Percentiles rank a stretch among this genome's conserved stretches.
Conservation (phyloP, 768 basidiomycete species). For the Lentinus brumalis region DNA sequence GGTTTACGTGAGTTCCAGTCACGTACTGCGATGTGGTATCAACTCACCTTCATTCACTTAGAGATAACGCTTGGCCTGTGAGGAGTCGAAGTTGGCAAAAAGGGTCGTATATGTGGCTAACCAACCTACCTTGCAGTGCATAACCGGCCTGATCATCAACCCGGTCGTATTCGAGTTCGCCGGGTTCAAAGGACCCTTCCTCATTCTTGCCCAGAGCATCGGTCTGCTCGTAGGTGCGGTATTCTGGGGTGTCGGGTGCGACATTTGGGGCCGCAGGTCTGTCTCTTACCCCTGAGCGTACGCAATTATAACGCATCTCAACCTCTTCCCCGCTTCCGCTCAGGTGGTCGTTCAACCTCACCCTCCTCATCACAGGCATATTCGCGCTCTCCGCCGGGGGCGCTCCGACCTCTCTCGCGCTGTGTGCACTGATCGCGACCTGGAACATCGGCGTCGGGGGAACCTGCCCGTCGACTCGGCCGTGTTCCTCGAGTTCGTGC, state of each 20-base stretch:
- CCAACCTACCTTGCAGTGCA: slow-evolving; percentile 42
- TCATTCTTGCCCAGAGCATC: slow-evolving; percentile 73
- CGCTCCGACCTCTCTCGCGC: slow-evolving; percentile 50
- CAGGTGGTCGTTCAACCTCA: slow-evolving; percentile 70
- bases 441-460: slow-evolving; percentile 72
- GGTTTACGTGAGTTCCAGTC: slow-evolving; percentile 57
- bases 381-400: slow-evolving; percentile 70
- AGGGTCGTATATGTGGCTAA: background rate
- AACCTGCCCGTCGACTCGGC: slow-evolving; percentile 77
- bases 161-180: slow-evolving; percentile 68
- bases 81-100: slow-evolving; percentile 20
- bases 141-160: slow-evolving; percentile 66
- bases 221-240: slow-evolving; percentile 70
- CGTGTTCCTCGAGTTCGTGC: slow-evolving; percentile 75
- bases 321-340: too few relatives aligned
- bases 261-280: slow-evolving; percentile 72
- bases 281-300: too few relatives aligned
- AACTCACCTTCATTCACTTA: slow-evolving; percentile 22
- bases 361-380: slow-evolving; percentile 63
- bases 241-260: slow-evolving; percentile 69
- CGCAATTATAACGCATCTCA: too few relatives aligned
- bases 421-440: slow-evolving; percentile 53
- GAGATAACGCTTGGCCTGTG: slow-evolving; percentile 73
- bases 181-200: slow-evolving; percentile 53
- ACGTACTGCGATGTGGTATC: background rate